Evolutionary conservation across 106 monocot species (phyloP).

Genomic region (Dendrobium huoshanense): DNA sequence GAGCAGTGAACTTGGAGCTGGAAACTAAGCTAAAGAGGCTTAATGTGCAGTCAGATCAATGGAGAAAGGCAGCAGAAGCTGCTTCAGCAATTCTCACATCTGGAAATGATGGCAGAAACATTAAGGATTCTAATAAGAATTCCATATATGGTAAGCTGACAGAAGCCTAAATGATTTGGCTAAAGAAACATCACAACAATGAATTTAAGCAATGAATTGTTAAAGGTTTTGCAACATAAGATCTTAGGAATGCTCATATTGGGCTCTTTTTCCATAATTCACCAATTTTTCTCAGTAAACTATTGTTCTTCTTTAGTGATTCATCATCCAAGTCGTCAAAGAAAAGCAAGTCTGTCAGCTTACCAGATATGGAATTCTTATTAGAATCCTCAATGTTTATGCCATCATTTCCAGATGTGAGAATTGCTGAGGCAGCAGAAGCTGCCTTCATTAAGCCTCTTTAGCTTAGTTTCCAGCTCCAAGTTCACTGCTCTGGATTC

Average conservation of each 20-base stretch:
- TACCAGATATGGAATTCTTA: constrained; percentile 39
- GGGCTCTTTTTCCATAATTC: constrained; percentile 75
- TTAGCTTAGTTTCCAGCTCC: constrained; percentile 62
- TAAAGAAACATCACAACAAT: too few relatives aligned
- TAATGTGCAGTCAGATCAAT: constrained; percentile 76
- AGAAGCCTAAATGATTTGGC: not conserved
- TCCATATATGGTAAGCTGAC: constrained; percentile 49
- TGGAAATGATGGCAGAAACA: constrained; percentile 11
- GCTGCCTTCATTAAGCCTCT: constrained; percentile 76
- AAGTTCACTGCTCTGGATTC: constrained; percentile 24
- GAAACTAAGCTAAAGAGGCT: constrained; percentile 57
- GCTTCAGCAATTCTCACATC: constrained; percentile 52
- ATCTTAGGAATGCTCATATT: constrained; percentile 19
- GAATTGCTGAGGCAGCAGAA: constrained; percentile 61
- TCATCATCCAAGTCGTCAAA: constrained; percentile 54
- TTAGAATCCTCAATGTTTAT: constrained; percentile 41
- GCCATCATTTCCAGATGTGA: constrained; percentile 14
- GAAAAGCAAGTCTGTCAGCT: constrained; percentile 65
- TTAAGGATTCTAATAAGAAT: constrained; percentile 40
- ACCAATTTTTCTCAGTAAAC: constrained; percentile 55
- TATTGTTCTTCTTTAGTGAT: constrained; percentile 54
- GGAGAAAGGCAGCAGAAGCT: constrained; percentile 87
- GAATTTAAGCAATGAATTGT: too few relatives aligned
- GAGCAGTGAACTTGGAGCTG: constrained; percentile 40
- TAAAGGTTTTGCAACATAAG: not conserved